Evolutionary conservation across 1,284 basidiomycete genomes (phyloP).

Genomic region (Heliocybe sulcata): DNA sequence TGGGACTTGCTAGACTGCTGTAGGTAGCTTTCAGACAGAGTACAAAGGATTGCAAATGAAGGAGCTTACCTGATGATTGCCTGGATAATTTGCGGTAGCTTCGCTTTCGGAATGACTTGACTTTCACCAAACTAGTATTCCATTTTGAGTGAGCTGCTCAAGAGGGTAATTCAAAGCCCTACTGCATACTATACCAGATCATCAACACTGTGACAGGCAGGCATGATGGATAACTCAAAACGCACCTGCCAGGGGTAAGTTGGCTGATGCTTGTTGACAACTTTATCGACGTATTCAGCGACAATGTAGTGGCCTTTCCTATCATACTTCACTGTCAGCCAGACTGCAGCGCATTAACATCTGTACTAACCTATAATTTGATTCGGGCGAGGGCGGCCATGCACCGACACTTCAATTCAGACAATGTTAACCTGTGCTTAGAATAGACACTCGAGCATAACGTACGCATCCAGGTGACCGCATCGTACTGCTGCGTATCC

Average conservation of each 20-base stretch:
- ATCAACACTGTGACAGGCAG: slow-evolving; percentile 13
- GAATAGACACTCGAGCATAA: slow-evolving; percentile 16
- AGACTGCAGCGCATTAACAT: background rate
- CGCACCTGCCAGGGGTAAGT: slow-evolving; percentile 67
- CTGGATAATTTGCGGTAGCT: slow-evolving; percentile 66
- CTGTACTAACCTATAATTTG: slow-evolving; percentile 63
- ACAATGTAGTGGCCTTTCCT: slow-evolving; percentile 80
- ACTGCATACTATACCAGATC: slow-evolving; percentile 53
- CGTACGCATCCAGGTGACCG: slow-evolving; percentile 65
- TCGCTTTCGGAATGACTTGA: slow-evolving; percentile 60
- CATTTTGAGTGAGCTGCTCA: slow-evolving; percentile 14
- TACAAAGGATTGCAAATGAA: background rate
- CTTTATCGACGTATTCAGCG: slow-evolving; percentile 70
- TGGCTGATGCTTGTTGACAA: slow-evolving; percentile 51
- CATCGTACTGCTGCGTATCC: slow-evolving; percentile 77
- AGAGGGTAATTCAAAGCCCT: slow-evolving; percentile 20
- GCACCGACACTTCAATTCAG: slow-evolving; percentile 45
- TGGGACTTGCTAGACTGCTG: slow-evolving; percentile 71
- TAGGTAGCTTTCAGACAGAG: slow-evolving; percentile 1
- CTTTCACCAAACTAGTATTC: slow-evolving; percentile 68
- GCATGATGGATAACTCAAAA: slow-evolving; percentile 11
- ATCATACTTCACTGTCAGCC: background rate
- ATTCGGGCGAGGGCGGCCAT: slow-evolving; percentile 77
- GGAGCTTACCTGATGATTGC: slow-evolving; percentile 58
- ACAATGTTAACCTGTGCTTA: slow-evolving; percentile 1